These are phyloP conservation scores for Aspergillus sojae DNA, from an alignment of 2,329 filamentous ascomycete genomes.

Conservation along the genomic window DNA sequence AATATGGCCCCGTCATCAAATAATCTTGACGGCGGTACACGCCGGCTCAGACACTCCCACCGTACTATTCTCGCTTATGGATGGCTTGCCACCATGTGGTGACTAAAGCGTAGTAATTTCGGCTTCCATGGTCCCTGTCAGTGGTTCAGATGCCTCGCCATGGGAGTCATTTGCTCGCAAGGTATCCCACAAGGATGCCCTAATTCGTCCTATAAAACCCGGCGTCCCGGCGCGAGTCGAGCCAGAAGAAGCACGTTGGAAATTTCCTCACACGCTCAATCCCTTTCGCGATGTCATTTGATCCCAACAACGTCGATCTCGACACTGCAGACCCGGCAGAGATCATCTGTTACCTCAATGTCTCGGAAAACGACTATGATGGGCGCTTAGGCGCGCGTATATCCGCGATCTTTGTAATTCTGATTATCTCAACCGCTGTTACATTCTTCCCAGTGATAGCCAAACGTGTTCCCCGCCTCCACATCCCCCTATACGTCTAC, in stretches of 20 bases:
- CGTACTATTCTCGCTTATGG: neutral
- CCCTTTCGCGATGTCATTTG: constrained; percentile 21
- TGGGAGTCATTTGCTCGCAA: neutral
- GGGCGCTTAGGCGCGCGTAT: constrained; percentile 50
- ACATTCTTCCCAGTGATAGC: constrained; percentile 53
- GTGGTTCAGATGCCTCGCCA: neutral
- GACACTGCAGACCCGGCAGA: constrained; percentile 44
- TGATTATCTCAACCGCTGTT: constrained; percentile 42
- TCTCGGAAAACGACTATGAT: constrained; percentile 56
- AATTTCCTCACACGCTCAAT: too few species aligned
- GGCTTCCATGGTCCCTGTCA: neutral
- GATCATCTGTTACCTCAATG: constrained; percentile 56
- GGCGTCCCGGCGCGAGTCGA: neutral
- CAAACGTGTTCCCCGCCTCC: constrained; percentile 40
- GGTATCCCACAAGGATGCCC: neutral
- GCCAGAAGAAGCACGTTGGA: too few species aligned
- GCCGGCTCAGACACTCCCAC: neutral
- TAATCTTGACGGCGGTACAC: neutral
- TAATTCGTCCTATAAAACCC: neutral
- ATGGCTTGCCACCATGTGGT: too few species aligned
- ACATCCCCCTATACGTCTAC: constrained; percentile 48
- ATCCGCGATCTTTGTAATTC: constrained; percentile 49
- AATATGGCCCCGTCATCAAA: neutral
- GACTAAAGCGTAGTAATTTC: neutral
- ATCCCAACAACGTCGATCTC: constrained; percentile 50